Base-by-base conservation (phyloP, 495 filamentous ascomycete genomes). In the Bombardia bombarda region DNA sequence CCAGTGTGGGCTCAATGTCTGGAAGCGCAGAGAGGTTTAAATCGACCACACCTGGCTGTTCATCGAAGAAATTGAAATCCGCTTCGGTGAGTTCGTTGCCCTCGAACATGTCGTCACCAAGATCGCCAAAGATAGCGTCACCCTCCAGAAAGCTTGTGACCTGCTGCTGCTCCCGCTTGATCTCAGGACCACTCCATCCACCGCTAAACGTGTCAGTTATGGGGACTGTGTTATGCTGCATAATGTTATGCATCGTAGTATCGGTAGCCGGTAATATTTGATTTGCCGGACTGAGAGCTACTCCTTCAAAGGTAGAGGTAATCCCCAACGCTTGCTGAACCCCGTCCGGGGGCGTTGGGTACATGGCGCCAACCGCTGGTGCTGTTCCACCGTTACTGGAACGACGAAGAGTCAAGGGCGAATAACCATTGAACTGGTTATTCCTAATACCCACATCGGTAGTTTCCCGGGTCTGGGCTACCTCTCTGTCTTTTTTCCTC, bases 41-140 rank as follows among this genome's bases (percentile, higher is more conserved):
- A 22, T 63, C 70, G 4, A 53, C 49, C n/a, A 56, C 62, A 3
- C 44, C 55, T 3, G 68, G 64, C 12, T 67, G 55, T 22, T 72
- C 63, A 28, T 94, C 87, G 44, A 95, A 95, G 55, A 93, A 95
- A 61, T 77, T 90, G 61, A 95, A 95, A 56, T 95, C 89, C 3
- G 80, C 82, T 45, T 95, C 89, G 2, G 86, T 90, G 16, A 95
- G 78, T n/a, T 82, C 85, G 50, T 79, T 83, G 17, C 81, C 72
- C 17, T 79, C 86, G 60, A 93, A 95, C 43, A 90, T 76, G 57
- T 84, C 82, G 22, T 78, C 83, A 30, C 78, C 78, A 23, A 84
- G 68, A 39, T 86, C 83, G 7, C 75, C 82, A 52, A 83, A 87
- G 2, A 87, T 63, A 49, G 85, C 80, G 23, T 83, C 79, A 20